Base-by-base conservation (phyloP, 2,329 filamentous ascomycete genomes). In the Epichloe uncinata region DNA sequence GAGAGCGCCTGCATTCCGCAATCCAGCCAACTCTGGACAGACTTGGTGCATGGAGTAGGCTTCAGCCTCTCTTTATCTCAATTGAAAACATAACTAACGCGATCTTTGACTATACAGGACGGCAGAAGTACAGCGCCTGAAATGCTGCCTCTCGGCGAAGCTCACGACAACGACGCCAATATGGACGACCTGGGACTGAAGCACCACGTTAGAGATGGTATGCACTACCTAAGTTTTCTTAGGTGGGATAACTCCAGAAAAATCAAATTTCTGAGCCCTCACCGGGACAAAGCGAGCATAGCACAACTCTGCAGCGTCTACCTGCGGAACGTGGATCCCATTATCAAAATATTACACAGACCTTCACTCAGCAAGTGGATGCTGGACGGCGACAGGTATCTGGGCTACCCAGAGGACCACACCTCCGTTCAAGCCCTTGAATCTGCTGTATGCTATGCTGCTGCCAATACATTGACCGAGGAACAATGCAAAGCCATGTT, bases 381-480 rank as follows among this genome's bases (percentile, higher is more conserved):
- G 50, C 6, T 60, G 22, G 45, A 55, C 0, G 56, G 53, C 0
- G n/a, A 55, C 15, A 18, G 18, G 1, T 63, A 63, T 42, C 46
- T 64, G 2, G 52, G 51, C 9, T 61, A 63, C 33, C 55, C 57
- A n/a, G 50, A 52, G 18, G 42, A 37, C 15, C 50, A 53, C 42
- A 22, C 34, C 12, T 52, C 53, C 2, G 4, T 43, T 5, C n/a
- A 42, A 12, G 57, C 54, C 11, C 45, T 62, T 1, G 45, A 51
- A 18, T 42, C 57, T 1, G 58, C 59, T n/a, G 53, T 62, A 2
- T 57, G 54, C 15, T 61, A 57, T 44, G 51, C 57, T 16, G 57
- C 60, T 13, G 51, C 55, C 15, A 54, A 47, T 43, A 60, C 56
- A 15, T 54, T 61, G 57, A 58, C 59, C 6, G 59, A 60, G 36